Evolutionary conservation across 768 basidiomycete genomes (phyloP), one percentile per base, ranked within the genome.

Genomic region (Termitomyces sp.): DNA sequence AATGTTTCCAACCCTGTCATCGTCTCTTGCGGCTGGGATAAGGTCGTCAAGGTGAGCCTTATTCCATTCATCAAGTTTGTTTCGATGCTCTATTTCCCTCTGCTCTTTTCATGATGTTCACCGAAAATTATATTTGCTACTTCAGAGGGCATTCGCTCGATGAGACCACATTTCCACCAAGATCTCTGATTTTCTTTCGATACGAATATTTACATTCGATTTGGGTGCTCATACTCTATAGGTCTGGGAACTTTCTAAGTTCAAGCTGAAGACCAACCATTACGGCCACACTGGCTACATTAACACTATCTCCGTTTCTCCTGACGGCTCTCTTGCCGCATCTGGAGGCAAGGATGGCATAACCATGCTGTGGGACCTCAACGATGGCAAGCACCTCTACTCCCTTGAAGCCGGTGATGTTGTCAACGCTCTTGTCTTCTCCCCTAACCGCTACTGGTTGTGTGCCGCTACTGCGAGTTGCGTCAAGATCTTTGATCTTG

Each of bases 181-280:
- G 83, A 87, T 87, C 86, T 84, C 88, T 89, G 86, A 88, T 77
- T 72, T 36, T 38, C 36, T 43, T 36, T 63, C 60, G 67, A 62
- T 62, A 67, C 69, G 75, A 78, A 75, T 74, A 74, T 75, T 70
- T 64, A 68, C 56, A 50, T 66, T 12, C 1, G 50, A 46, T 37
- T 6, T 17, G 32, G 31, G 50, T 52, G 58, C 66, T 71, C 62
- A 66, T 55, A 12, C 50, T 43, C 63, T 49, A 37, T 66, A 99
- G 96, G 97, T 99, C 68, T 99, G 97, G 97, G 97, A 99, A 77
- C 89, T 98, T 63, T 92, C 92, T 76, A 97, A 98, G 80, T 98
- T 98, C 89, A 98, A 99, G 83, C 86, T 99, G 76, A 94, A 95
- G 86, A 98, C 97, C 79, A 98, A 98, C 86, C 97, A 99, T 84